phyloP scores from a whole-genome alignment of 1,284 basidiomycete species.

The Moesziomyces sp. region DNA sequence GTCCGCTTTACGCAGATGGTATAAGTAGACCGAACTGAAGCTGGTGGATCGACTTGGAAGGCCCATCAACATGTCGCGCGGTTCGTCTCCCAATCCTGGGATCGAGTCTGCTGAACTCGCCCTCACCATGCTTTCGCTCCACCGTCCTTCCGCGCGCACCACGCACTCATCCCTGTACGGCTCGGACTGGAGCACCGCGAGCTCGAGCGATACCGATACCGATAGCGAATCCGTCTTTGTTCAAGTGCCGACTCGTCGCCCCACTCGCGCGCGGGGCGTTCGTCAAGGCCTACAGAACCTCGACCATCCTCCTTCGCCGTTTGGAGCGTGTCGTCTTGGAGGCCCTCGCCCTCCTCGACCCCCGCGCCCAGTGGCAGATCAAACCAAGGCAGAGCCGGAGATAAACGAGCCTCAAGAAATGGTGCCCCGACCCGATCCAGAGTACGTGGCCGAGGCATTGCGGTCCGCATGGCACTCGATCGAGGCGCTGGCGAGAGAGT shows the following conservation, averaged over 20 bases:
- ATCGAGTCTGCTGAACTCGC: background rate
- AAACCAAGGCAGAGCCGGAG: background rate
- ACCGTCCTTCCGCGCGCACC: background rate
- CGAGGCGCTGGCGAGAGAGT: conserved; percentile 1
- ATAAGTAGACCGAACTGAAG: too few species aligned
- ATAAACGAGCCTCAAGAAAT: background rate
- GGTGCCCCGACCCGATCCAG: conserved; percentile 9
- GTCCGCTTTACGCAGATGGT: too few species aligned
- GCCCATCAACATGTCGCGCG: too few species aligned
- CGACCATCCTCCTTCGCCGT: background rate
- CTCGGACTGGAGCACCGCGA: background rate
- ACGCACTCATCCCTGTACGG: background rate
- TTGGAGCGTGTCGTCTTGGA: background rate
- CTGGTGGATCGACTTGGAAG: too few species aligned
- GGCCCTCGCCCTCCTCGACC: background rate
- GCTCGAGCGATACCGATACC: background rate
- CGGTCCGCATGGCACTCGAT: conserved; percentile 8
- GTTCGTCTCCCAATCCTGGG: too few species aligned
- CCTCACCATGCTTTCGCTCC: background rate
- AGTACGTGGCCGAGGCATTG: conserved; percentile 3
- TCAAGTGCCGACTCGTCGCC: too few species aligned
- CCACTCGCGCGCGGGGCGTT: background rate
- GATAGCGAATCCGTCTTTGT: background rate
- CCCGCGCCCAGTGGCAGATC: background rate
- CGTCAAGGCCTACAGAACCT: background rate